Conservation (phyloP, 2,329 filamentous ascomycete species). For the Mycogone perniciosa region DNA sequence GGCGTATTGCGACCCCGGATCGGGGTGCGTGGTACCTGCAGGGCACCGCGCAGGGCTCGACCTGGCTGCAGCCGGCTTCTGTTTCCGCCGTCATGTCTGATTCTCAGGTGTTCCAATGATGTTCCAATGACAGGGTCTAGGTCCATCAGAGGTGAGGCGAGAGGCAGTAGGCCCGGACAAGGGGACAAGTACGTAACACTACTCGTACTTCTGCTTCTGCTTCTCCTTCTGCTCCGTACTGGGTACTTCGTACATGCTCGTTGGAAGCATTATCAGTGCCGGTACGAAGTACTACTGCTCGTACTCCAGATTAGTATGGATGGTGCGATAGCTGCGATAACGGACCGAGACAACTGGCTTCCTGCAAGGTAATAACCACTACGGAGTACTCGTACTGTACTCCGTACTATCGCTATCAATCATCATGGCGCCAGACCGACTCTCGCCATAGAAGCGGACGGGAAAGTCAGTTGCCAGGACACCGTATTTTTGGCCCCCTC, state of each 20-base stretch:
- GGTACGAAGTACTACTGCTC: no score
- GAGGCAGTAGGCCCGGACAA: no score
- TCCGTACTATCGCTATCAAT: background rate
- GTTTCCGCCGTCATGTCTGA: background rate
- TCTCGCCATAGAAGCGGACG: background rate
- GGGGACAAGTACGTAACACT: no score
- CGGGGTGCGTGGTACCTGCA: conserved; percentile 10
- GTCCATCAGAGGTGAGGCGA: no score
- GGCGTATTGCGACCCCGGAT: conserved; percentile 4
- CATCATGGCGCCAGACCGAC: conserved; percentile 9
- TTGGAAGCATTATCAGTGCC: no score
- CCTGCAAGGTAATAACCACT: no score
- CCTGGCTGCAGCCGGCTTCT: background rate
- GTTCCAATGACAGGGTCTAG: no score
- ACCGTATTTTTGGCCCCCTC: background rate
- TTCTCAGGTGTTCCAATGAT: no score
- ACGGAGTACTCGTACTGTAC: no score
- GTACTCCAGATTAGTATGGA: background rate
- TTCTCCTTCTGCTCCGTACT: no score
- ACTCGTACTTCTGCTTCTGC: no score
- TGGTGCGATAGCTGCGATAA: background rate
- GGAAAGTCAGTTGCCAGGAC: background rate
- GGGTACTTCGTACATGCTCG: no score
- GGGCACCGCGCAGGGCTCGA: background rate
- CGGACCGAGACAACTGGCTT: background rate